Evolutionary conservation across 108 stramenopile species (phyloP).

Genomic region (Nannochloropsis salina): DNA sequence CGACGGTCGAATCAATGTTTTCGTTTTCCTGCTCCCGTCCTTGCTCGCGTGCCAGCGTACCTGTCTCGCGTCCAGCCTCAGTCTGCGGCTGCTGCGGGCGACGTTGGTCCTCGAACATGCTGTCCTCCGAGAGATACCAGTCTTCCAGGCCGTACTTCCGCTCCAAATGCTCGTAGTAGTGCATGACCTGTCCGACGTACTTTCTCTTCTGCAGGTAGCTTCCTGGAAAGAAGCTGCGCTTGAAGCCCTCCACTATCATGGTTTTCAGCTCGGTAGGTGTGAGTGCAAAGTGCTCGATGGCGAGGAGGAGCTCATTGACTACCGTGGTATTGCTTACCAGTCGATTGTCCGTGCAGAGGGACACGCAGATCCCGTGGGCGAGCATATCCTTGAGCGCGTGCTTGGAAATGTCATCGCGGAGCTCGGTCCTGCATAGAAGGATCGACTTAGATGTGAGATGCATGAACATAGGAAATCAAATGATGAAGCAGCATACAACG

Average conservation of each 20-base stretch:
- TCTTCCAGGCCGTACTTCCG: conserved; percentile 21
- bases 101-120: background rate
- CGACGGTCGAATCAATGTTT: too few relatives aligned
- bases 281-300: background rate
- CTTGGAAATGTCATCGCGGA: background rate
- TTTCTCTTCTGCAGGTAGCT: background rate
- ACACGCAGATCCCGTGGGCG: conserved; percentile 20
- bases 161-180: conserved; percentile 23
- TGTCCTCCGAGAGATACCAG: conserved; percentile 14
- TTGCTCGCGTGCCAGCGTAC: background rate
- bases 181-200: background rate
- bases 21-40: conserved; percentile 68
- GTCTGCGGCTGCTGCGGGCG: background rate
- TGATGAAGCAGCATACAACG: too few relatives aligned
- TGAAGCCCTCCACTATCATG: conserved; percentile 20
- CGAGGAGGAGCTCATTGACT: background rate
- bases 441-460: background rate
- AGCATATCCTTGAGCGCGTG: conserved; percentile 21
- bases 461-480: too few relatives aligned
- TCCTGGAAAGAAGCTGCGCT: background rate
- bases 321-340: conserved; percentile 6
- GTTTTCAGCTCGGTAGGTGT: conserved; percentile 12
- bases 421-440: background rate
- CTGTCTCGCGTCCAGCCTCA: background rate
- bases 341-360: conserved; percentile 25